Base-by-base conservation (phyloP, 2,329 filamentous ascomycete genomes). In the Clarireedia sp. region DNA sequence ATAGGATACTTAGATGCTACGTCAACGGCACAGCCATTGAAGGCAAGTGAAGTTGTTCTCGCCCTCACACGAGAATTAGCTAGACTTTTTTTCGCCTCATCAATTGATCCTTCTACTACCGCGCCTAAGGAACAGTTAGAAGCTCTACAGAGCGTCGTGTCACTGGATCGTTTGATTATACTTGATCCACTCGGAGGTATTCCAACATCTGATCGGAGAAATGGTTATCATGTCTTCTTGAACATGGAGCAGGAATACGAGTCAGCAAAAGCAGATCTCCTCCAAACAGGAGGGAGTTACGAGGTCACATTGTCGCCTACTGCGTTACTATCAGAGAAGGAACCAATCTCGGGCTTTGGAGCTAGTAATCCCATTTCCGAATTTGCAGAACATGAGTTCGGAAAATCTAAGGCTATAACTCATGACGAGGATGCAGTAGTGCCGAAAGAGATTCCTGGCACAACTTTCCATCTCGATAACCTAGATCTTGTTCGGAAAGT, bases 221-320 rank as follows among this genome's bases (percentile, higher is more conserved):
- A 86, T 70, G 81, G 78, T 50, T 80, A 87, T 2, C 87, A 94
- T 68, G 81, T 94, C 7, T 97, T 96, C 67, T 81, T 99, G 67
- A 99, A 99, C 64, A 78, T 99, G 55, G 87, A 95, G 67, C 90
- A 97, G 67, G 92, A 99, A 68, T 96, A 87, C 62, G 75, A 80
- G 1, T 73, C 79, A 24, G 85, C 95, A 48, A 77, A 81, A 58
- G 71, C 78, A 16, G 80, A 90, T 62, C 75, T 95, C 5, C 55
- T 66, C 1, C 47, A 57, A 29, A 48, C 38, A 5, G 36, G 59
- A 23, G 52, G 46, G 17, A 19, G 33, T 37, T 19, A 23, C 23
- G 5, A 17, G 33, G 5, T 16, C 41, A 36, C 6, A 44, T 14
- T 16, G 10, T 5, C n/a, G 44, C 17, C 26, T 51, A 8, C 41